Base-by-base conservation (phyloP, 192 early-diverging fungal species). In the Coemansia sp. region DNA sequence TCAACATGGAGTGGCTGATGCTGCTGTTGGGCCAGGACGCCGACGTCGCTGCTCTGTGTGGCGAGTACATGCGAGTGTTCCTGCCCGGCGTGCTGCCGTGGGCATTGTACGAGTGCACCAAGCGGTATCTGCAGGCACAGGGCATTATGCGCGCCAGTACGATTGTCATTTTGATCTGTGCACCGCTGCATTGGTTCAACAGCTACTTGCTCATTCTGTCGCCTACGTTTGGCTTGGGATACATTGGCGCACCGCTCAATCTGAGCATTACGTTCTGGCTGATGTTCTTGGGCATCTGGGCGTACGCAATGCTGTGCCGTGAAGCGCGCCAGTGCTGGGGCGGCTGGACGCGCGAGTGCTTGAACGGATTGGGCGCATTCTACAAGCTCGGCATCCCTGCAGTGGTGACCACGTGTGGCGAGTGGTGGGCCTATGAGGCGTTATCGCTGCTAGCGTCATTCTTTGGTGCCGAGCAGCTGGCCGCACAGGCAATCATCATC, bases 91-190 rank as follows among this genome's bases (percentile, higher is more conserved):
- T 90, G 50, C 87, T 91, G 31, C 90, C 93, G 0, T 86, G 79
- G 70, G 75, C 95, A 57, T 80, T 90, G 28, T 88, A 87, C 84
- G 93, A 94, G 59, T 89, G 88, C 66, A 75, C 91, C 22, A 90
- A 93, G 62, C 85, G 91, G 59, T 96, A 83, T 65, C 74, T 96
- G 46, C 89, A 95, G 71, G 86, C 88, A 0, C 95, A 96, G 81
- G 93, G 88, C 11, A 74, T 74, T 64, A 94, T 97, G 94, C 81
- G 89, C 14, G 90, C 91, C 5, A 84, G 81, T 23, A 90, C 92
- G 25, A 81, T 86, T 53, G 85, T 93, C 34, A 83, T 93, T 10
- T 28, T 87, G 26, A 65, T 91, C 42, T 87, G 85, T 0, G 73
- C 88, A 1, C 90, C 90, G n/a, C 48, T 94, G 44, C 92, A 93